phyloP scores from a whole-genome alignment of 1,139 yeast species.

The Geotrichum klebahnii region DNA sequence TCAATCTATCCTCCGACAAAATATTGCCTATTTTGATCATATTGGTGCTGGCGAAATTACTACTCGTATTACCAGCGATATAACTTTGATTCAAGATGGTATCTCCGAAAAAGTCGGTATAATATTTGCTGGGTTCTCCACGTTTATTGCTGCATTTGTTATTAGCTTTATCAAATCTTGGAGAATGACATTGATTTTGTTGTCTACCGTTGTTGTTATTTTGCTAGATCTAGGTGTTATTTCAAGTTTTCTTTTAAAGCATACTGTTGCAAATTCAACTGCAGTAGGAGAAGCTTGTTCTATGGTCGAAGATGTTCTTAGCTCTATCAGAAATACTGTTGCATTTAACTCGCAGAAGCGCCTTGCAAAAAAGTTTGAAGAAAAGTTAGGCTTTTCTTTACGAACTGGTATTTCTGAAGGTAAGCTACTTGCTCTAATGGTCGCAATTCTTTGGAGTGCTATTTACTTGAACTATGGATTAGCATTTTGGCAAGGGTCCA shows the following conservation, averaged over 20 bases:
- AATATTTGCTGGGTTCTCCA: conserved; percentile 40
- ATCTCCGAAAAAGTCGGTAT: conserved; percentile 46
- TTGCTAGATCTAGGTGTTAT: conserved; percentile 33
- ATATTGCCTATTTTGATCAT: conserved; percentile 45
- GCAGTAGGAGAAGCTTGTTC: conserved; percentile 41
- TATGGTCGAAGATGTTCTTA: conserved; percentile 44
- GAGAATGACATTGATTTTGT: conserved; percentile 41
- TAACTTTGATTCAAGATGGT: conserved; percentile 45
- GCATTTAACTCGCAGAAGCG: conserved; percentile 45
- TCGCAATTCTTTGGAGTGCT: conserved; percentile 39
- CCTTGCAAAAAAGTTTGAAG: conserved; percentile 36
- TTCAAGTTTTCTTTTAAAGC: conserved; percentile 38
- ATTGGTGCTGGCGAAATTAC: conserved; percentile 47
- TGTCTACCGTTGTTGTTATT: conserved; percentile 39
- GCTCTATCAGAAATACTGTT: conserved; percentile 43
- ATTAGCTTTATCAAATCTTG: conserved; percentile 43
- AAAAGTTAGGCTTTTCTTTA: conserved; percentile 28
- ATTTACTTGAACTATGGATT: conserved; percentile 41
- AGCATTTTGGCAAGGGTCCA: conserved; percentile 46
- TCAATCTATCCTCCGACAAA: conserved; percentile 42
- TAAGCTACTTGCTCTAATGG: conserved; percentile 39
- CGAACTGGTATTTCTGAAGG: conserved; percentile 28
- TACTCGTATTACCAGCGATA: conserved; percentile 45
- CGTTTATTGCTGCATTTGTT: conserved; percentile 43
- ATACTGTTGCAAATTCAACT: conserved; percentile 33